A percentile compares a stretch with the other conserved stretches of the same genome.
Conservation (phyloP, 73 alveolate species). For the Paramecium sexaurelia region DNA sequence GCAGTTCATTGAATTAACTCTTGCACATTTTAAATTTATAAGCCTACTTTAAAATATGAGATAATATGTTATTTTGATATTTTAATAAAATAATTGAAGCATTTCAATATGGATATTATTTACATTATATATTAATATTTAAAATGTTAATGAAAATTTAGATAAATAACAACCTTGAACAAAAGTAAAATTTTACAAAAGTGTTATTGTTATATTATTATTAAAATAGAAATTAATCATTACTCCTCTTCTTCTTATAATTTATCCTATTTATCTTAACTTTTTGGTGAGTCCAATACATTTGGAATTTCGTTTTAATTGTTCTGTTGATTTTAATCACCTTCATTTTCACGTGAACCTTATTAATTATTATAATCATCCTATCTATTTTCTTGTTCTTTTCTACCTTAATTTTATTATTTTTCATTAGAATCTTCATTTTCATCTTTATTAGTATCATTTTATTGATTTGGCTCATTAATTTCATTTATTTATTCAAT, state of each 20-base stretch:
- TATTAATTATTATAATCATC: not conserved
- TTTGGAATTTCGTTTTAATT: not conserved
- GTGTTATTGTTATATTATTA: not conserved
- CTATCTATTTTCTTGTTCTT: not conserved
- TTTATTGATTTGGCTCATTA: not conserved
- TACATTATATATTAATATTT: too few species aligned
- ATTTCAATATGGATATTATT: too few species aligned
- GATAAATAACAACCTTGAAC: not conserved
- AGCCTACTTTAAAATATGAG: not conserved
- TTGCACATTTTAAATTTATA: not conserved
- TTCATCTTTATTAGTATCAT: not conserved
- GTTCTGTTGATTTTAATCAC: not conserved
- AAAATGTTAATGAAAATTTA: too few species aligned
- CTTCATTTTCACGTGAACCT: not conserved
- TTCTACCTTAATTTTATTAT: not conserved
- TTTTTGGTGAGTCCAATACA: not conserved
- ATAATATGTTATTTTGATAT: too few species aligned
- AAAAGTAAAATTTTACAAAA: not conserved
- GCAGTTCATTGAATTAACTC: not conserved
- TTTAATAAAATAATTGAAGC: too few species aligned
- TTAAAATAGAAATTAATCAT: not conserved
- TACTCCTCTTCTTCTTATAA: not conserved
- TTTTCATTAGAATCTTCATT: not conserved
- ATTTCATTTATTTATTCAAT: constrained; percentile 31
- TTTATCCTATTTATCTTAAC: not conserved